phyloP scores from a whole-genome alignment of 2,329 filamentous ascomycete species.

The Hysterium pulicare region DNA sequence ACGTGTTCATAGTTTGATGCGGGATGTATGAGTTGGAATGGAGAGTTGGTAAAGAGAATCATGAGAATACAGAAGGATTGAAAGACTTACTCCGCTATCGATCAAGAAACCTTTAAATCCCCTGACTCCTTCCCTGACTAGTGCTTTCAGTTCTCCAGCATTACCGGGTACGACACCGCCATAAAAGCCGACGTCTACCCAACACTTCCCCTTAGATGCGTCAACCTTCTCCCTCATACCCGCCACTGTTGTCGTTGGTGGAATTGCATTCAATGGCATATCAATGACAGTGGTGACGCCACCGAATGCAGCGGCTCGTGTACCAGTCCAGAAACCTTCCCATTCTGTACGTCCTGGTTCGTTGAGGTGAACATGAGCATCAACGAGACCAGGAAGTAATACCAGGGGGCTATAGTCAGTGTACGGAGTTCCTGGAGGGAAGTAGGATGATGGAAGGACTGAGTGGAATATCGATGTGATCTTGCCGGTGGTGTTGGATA shows the following conservation, averaged over 20 bases:
- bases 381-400: constrained; percentile 85
- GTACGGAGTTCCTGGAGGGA: constrained; percentile 71
- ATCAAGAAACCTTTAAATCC: constrained; percentile 99
- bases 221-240: constrained; percentile 81
- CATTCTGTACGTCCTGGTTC: constrained; percentile 96
- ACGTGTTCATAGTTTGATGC: constrained; percentile 1
- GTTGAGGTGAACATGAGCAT: constrained; percentile 96
- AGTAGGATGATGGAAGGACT: constrained; percentile 70
- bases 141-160: constrained; percentile 68
- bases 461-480: constrained; percentile 72
- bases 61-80: background rate
- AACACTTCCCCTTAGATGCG: constrained; percentile 83
- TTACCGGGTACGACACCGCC: constrained; percentile 94
- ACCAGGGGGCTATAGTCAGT: constrained; percentile 80
- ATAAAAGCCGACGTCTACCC: constrained; percentile 99
- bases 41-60: constrained; percentile 1
- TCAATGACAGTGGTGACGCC: constrained; percentile 96
- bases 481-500: constrained; percentile 78
- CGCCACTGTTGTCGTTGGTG: constrained; percentile 84
- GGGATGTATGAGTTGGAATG: constrained; percentile 1
- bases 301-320: constrained; percentile 86
- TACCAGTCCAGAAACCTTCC: constrained; percentile 97
- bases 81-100: constrained; percentile 76
- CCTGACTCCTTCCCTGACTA: constrained; percentile 81
- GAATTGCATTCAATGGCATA: constrained; percentile 97